Percentiles rank a stretch among this genome's conserved stretches.
Evolutionary conservation across 129 eudicot species (phyloP).

Genomic region (Lonicera japonica): DNA sequence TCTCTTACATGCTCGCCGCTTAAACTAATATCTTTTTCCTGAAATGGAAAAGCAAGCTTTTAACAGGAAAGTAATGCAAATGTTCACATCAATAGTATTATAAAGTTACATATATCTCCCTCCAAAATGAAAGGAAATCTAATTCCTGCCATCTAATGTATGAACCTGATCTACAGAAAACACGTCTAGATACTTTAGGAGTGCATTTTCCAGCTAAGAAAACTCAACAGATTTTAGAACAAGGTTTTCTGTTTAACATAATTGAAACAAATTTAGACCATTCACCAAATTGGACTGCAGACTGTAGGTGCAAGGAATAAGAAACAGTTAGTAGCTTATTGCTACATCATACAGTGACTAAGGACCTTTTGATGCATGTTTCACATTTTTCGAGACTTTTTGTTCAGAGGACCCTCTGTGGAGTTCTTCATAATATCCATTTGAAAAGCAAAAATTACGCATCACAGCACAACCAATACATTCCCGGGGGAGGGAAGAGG

Average conservation of each 20-base stretch:
- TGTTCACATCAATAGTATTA: not conserved
- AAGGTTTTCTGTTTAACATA: not conserved
- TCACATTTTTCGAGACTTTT: not conserved
- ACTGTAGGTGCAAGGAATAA: not conserved
- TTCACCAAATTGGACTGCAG: not conserved
- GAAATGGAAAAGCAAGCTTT: slow-evolving; percentile 12
- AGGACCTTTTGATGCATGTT: not conserved
- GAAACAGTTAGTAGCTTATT: too few species aligned
- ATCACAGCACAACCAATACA: not conserved
- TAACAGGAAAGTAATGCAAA: not conserved
- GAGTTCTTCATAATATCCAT: too few species aligned
- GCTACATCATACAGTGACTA: not conserved
- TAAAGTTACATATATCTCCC: not conserved
- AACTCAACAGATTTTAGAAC: not conserved
- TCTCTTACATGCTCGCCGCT: slow-evolving; percentile 97
- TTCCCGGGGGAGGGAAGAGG: not conserved
- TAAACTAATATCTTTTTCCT: slow-evolving; percentile 84
- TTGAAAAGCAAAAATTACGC: not conserved
- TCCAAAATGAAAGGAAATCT: not conserved
- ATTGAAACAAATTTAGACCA: not conserved
- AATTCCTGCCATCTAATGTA: too few species aligned
- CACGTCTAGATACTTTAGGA: not conserved
- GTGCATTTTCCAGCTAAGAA: not conserved
- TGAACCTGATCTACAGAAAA: too few species aligned
- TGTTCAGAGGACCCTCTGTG: not conserved